phyloP scores from a whole-genome alignment of 2,329 filamentous ascomycete genomes.

The Botryotinia globosa region DNA sequence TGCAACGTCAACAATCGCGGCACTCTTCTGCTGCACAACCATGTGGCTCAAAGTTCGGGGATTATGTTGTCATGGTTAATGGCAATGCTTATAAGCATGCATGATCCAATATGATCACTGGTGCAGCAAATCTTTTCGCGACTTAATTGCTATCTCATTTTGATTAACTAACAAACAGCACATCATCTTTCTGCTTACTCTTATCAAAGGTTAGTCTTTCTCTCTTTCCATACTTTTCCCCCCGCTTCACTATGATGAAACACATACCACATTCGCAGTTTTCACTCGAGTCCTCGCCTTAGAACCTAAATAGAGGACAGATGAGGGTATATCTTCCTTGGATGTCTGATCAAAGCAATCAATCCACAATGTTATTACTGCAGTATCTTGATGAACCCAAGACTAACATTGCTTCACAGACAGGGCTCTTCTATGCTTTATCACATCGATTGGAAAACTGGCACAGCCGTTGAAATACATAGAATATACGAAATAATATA shows the following conservation, averaged over 20 bases:
- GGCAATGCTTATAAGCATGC: conserved; percentile 2
- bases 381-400: neutral
- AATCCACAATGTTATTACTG: neutral
- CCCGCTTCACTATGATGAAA: conserved; percentile 62
- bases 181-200: neutral
- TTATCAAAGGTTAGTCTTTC: conserved; percentile 20
- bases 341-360: conserved; percentile 60
- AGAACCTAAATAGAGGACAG: conserved; percentile 63
- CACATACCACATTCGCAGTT: conserved; percentile 81
- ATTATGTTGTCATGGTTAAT: conserved; percentile 7
- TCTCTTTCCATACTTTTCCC: conserved; percentile 19
- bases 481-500: conserved; percentile 11
- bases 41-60: neutral
- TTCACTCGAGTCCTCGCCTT: conserved; percentile 68
- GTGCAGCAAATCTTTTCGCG: neutral
- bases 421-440: neutral
- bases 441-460: neutral
- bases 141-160: neutral
- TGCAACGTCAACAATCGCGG: neutral
- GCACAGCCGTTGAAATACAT: neutral
- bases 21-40: conserved; percentile 9
- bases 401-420: conserved; percentile 16
- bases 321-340: conserved; percentile 72
- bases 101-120: neutral
- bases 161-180: neutral